Evolutionary conservation across 2,329 filamentous ascomycete species (phyloP).

Genomic region (Epichloe elymi): DNA sequence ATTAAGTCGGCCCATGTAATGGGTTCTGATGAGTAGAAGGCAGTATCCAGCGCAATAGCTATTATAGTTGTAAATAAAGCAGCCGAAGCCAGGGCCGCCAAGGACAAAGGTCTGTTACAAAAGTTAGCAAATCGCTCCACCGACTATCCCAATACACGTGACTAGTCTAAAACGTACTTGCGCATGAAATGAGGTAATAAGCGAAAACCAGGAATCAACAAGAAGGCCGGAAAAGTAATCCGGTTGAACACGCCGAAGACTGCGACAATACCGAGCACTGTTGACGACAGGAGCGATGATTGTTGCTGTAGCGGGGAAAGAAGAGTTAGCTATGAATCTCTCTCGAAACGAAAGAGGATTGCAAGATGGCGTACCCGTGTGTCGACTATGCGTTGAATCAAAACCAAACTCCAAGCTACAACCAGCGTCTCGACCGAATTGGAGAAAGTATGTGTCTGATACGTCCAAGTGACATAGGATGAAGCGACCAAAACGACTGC

Average conservation of each 20-base stretch:
- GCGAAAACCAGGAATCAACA: slow-evolving; percentile 70
- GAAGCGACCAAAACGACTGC: slow-evolving; percentile 81
- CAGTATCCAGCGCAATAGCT: slow-evolving; percentile 72
- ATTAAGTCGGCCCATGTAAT: slow-evolving; percentile 53
- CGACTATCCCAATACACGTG: not conserved
- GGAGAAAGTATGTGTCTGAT: slow-evolving; percentile 95
- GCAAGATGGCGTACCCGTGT: slow-evolving; percentile 47
- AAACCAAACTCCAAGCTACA: slow-evolving; percentile 83
- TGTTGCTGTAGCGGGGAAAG: slow-evolving; percentile 40
- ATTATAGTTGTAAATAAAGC: slow-evolving; percentile 55
- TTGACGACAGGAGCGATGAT: slow-evolving; percentile 62
- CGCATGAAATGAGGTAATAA: slow-evolving; percentile 75
- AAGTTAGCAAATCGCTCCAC: slow-evolving; percentile 9
- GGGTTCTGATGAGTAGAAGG: slow-evolving; percentile 58
- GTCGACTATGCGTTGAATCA: slow-evolving; percentile 75
- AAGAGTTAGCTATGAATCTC: slow-evolving; percentile 13
- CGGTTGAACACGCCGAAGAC: slow-evolving; percentile 90
- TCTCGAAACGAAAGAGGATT: slow-evolving; percentile 1
- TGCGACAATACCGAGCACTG: slow-evolving; percentile 64
- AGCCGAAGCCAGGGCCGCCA: slow-evolving; percentile 51
- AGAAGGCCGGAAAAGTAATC: slow-evolving; percentile 91
- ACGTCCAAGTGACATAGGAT: slow-evolving; percentile 97
- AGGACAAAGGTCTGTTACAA: slow-evolving; percentile 36
- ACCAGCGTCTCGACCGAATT: slow-evolving; percentile 92
- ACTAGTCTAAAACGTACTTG: slow-evolving; percentile 43